These are phyloP conservation scores for Trichoderma brevicompactum DNA, from an alignment of 2,329 filamentous ascomycete genomes.

Conservation along the genomic window DNA sequence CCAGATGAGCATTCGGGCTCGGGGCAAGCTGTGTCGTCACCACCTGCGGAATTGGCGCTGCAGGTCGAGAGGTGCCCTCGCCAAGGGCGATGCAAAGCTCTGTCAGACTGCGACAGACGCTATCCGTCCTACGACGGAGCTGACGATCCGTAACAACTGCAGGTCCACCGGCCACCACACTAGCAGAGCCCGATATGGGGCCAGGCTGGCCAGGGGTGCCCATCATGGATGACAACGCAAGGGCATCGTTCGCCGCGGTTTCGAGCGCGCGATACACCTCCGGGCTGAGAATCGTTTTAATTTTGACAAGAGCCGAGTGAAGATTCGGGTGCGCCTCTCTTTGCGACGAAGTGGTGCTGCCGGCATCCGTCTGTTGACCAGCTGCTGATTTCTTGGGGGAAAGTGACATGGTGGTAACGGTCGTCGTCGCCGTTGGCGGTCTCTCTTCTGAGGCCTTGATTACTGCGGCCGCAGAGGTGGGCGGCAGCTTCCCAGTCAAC, in stretches of 20 bases:
- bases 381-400: conserved; percentile 72
- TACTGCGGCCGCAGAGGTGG: conserved; percentile 80
- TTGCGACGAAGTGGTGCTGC: conserved; percentile 48
- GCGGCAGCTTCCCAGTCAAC: conserved; percentile 82
- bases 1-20: conserved; percentile 1
- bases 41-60: conserved; percentile 18
- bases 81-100: conserved; percentile 87
- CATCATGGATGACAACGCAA: conserved; percentile 78
- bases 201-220: conserved; percentile 71
- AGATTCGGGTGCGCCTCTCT: conserved; percentile 75
- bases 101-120: conserved; percentile 88
- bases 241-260: conserved; percentile 77
- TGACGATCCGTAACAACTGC: conserved; percentile 76
- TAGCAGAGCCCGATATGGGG: conserved; percentile 69
- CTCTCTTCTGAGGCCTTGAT: conserved; percentile 76
- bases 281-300: conserved; percentile 68
- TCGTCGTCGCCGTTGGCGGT: conserved; percentile 88
- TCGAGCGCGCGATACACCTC: conserved; percentile 82
- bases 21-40: conserved; percentile 13
- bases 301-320: conserved; percentile 78
- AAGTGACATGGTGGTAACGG: conserved; percentile 85
- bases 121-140: conserved; percentile 86
- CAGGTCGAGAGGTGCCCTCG: conserved; percentile 54
- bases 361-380: conserved; percentile 42
- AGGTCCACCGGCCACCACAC: conserved; percentile 53